Evolutionary conservation across 352 stramenopile species (phyloP).

Genomic region (Globisporangium camurandrum): DNA sequence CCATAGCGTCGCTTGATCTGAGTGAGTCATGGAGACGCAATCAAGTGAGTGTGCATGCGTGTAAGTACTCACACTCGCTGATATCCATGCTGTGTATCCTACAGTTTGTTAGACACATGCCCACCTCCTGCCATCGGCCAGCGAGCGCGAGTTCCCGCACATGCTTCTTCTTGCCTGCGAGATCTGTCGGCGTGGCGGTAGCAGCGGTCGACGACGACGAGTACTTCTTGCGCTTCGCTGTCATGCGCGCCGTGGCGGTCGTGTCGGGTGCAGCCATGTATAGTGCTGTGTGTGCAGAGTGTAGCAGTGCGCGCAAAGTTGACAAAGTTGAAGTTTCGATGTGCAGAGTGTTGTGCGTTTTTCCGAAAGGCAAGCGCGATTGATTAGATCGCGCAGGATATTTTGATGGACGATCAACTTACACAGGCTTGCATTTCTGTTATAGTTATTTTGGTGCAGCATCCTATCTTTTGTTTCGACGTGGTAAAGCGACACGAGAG

Average conservation of each 20-base stretch:
- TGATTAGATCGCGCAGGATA: no score
- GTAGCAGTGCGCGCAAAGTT: no score
- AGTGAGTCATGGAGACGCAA: no score
- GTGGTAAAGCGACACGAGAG: not conserved
- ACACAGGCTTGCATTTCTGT: not conserved
- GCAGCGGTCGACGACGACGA: not conserved
- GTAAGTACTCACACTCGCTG: not conserved
- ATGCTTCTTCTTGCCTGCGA: constrained; percentile 66
- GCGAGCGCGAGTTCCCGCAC: constrained; percentile 57
- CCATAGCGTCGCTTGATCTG: constrained; percentile 63
- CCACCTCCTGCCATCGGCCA: constrained; percentile 44
- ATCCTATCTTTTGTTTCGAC: not conserved
- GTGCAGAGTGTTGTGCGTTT: no score
- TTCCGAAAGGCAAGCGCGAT: no score
- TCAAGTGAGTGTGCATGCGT: no score
- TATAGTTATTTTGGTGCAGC: not conserved
- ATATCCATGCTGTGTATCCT: no score
- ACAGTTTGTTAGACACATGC: not conserved
- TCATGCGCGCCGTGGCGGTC: not conserved
- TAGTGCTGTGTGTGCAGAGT: no score
- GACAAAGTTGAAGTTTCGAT: not conserved
- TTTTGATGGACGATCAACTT: not conserved
- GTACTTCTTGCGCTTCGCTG: not conserved
- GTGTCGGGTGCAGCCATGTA: not conserved
- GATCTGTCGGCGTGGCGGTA: constrained; percentile 10